Conservation (phyloP, 768 basidiomycete genomes). For the Punctularia strigosozonata region DNA sequence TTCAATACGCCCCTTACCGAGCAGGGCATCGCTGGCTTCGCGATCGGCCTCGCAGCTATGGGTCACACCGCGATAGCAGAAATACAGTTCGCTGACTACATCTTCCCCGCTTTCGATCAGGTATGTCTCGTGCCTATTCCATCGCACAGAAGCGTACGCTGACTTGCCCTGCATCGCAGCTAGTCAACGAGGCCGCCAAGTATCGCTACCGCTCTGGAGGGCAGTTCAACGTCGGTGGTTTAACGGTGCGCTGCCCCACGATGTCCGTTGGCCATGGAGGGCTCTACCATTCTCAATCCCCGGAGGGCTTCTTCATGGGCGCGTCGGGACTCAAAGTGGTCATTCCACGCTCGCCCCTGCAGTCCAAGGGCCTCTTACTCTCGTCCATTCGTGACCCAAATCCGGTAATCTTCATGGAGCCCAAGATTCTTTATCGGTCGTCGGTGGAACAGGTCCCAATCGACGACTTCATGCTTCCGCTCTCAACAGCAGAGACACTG, state of each 20-base stretch:
- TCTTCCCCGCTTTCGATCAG: conserved; percentile 92
- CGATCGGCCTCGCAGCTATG: conserved; percentile 85
- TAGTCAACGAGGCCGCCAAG: conserved; percentile 95
- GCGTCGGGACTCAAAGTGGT: conserved; percentile 89
- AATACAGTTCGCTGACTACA: conserved; percentile 86
- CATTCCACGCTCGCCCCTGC: conserved; percentile 89
- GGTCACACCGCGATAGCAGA: conserved; percentile 93
- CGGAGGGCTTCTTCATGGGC: conserved; percentile 90
- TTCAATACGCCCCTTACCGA: conserved; percentile 93
- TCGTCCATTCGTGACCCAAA: conserved; percentile 86
- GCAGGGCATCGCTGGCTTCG: conserved; percentile 92
- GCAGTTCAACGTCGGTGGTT: conserved; percentile 65
- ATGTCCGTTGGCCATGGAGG: conserved; percentile 92
- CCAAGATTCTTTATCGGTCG: conserved; percentile 86
- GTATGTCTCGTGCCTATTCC: conserved; percentile 22
- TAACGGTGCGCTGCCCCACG: conserved; percentile 77
- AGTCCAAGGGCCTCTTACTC: conserved; percentile 88
- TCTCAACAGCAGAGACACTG: conserved; percentile 72
- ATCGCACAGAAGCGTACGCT: conserved; percentile 3
- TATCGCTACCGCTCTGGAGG: conserved; percentile 85
- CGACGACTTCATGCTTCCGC: conserved; percentile 77
- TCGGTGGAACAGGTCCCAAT: conserved; percentile 92
- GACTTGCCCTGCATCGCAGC: conserved; percentile 27
- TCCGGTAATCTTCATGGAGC: conserved; percentile 93
- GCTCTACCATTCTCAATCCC: conserved; percentile 90